Conservation (phyloP, 2,329 filamentous ascomycete species). For the Exophiala sideris region DNA sequence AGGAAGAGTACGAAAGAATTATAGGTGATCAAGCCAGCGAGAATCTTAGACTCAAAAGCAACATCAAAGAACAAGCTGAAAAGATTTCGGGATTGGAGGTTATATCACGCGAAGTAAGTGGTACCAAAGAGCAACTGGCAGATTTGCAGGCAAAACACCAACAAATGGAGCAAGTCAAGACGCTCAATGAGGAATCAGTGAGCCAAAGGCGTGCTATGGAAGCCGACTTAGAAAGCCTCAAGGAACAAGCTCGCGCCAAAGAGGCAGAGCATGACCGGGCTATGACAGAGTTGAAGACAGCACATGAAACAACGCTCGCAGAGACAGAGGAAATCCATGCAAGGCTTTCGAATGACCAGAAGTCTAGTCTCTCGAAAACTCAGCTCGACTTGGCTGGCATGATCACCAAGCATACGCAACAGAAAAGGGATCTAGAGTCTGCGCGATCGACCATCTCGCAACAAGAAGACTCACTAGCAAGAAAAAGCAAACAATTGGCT, state of each 20-base stretch:
- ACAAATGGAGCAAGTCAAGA: constrained; percentile 34
- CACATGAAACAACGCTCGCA: constrained; percentile 5
- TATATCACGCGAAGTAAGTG: constrained; percentile 25
- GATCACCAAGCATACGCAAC: constrained; percentile 25
- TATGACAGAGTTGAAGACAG: constrained; percentile 6
- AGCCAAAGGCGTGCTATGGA: constrained; percentile 37
- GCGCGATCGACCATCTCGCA: constrained; percentile 8
- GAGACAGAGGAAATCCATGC: constrained; percentile 15
- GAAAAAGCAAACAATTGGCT: constrained; percentile 12
- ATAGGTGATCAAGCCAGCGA: constrained; percentile 29
- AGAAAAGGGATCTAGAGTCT: constrained; percentile 23
- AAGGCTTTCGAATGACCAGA: constrained; percentile 16
- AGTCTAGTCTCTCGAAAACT: constrained; percentile 17
- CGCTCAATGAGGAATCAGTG: constrained; percentile 40
- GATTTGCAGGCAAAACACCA: constrained; percentile 25
- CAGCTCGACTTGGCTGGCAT: constrained; percentile 25
- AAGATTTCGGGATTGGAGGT: constrained; percentile 30
- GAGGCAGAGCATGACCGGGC: constrained; percentile 27
- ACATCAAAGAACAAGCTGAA: constrained; percentile 14
- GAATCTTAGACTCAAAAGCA: constrained; percentile 19
- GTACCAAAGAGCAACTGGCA: constrained; percentile 43
- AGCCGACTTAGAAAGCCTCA: constrained; percentile 34
- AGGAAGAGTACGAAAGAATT: constrained; percentile 36
- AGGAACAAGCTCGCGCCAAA: constrained; percentile 34
- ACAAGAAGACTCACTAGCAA: constrained; percentile 9